phyloP scores from a whole-genome alignment of 2,329 filamentous ascomycete species.

The Parastagonospora avenae region DNA sequence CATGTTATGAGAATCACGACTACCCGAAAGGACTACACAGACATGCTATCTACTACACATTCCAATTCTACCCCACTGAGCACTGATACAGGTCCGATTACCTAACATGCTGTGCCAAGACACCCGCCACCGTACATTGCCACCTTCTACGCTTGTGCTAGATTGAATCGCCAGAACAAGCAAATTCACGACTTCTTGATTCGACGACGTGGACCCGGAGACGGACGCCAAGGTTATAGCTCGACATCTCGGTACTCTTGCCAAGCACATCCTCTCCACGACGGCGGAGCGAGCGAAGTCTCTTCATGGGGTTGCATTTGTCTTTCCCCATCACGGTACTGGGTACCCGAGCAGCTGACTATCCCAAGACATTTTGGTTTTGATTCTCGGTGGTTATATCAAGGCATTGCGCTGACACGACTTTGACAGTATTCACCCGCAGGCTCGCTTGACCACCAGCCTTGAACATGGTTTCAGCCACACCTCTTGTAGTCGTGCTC shows the following conservation, averaged over 20 bases:
- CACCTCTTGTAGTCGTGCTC: conserved; percentile 5
- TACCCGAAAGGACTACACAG: no score
- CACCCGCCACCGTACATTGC: conserved; percentile 8
- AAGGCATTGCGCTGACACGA: conserved; percentile 16
- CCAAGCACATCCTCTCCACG: conserved; percentile 14
- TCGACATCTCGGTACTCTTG: conserved; percentile 41
- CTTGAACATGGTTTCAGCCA: conserved; percentile 18
- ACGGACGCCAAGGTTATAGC: conserved; percentile 14
- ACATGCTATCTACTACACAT: background rate
- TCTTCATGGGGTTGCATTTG: conserved; percentile 13
- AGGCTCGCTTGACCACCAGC: background rate
- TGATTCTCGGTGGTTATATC: conserved; percentile 19
- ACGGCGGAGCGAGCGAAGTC: conserved; percentile 6
- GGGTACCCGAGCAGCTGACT: conserved; percentile 8
- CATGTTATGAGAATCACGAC: no score
- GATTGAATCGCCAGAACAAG: background rate
- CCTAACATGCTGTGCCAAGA: conserved; percentile 24
- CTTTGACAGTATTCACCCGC: conserved; percentile 3
- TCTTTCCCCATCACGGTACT: conserved; percentile 19
- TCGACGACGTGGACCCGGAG: conserved; percentile 15
- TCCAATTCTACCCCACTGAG: background rate
- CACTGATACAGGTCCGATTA: background rate
- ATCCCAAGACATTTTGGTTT: conserved; percentile 1
- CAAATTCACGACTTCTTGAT: conserved; percentile 7
- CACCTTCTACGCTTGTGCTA: conserved; percentile 10